Percentiles rank a stretch among this genome's conserved stretches.
Conservation (phyloP, 345 rosid species). For the Citrus cavaleriei region DNA sequence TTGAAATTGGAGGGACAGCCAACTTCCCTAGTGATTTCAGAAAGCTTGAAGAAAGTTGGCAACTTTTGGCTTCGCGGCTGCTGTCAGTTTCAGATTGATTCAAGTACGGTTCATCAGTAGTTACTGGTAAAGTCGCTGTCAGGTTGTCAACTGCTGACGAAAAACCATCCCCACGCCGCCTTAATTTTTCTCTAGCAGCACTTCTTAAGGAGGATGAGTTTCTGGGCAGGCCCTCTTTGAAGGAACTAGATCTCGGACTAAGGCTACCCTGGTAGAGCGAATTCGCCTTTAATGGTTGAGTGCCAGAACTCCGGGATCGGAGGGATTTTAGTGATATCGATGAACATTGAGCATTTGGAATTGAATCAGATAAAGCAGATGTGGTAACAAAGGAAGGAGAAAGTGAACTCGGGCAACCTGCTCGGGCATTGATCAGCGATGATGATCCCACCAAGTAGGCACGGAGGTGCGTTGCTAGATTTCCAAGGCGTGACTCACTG, state of each 20-base stretch:
- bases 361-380: slow-evolving; percentile 12
- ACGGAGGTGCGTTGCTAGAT: slow-evolving; percentile 80
- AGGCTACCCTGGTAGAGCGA: slow-evolving; percentile 66
- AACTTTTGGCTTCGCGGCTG: slow-evolving; percentile 18
- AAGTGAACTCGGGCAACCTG: slow-evolving; percentile 19
- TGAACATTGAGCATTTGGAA: slow-evolving; percentile 18
- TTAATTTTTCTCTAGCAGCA: slow-evolving; percentile 60
- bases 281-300: slow-evolving; percentile 40
- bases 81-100: slow-evolving; percentile 28
- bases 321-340: slow-evolving; percentile 37
- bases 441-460: slow-evolving; percentile 71
- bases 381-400: slow-evolving; percentile 19
- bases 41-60: slow-evolving; percentile 22
- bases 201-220: slow-evolving; percentile 46
- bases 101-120: slow-evolving; percentile 26
- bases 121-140: slow-evolving; percentile 27
- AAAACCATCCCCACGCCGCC: slow-evolving; percentile 54
- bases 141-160: slow-evolving; percentile 44
- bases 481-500: slow-evolving; percentile 78
- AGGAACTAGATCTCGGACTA: slow-evolving; percentile 78
- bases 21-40: slow-evolving; percentile 45
- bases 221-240: slow-evolving; percentile 59
- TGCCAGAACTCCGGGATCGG: slow-evolving; percentile 44
- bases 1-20: slow-evolving; percentile 25
- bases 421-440: slow-evolving; percentile 27